Base-by-base conservation (phyloP, 78 protist species). In the Planoprotostelium fungivorum region DNA sequence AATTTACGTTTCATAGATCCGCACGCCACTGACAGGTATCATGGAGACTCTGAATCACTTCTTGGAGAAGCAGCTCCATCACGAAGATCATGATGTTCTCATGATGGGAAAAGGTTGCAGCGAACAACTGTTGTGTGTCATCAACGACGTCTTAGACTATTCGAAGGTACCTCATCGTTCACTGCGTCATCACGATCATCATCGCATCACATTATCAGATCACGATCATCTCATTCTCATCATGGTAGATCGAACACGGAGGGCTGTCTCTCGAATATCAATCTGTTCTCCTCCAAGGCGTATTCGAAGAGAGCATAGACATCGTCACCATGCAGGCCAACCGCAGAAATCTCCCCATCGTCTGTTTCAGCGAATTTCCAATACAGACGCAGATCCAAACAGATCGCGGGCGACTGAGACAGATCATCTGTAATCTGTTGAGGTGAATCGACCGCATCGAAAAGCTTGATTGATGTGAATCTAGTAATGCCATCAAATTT, bases 401-500 rank as follows among this genome's bases (percentile, higher is more conserved):
- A n/a, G n/a, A n/a, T n/a, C n/a, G n/a, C n/a, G n/a, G n/a, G 5
- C 5, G 73, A 51, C 16, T 51, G 73, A 25, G 73, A 51, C 16
- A 5, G 16, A 51, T 16, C 73, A 25, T 5, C 73, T 51, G 73
- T 51, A 5, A 51, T n/a, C n/a, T n/a, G n/a, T n/a, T n/a, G n/a
- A n/a, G n/a, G n/a, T n/a, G n/a, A n/a, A n/a, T n/a, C n/a, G n/a
- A n/a, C n/a, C n/a, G n/a, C n/a, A n/a, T n/a, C n/a, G n/a, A n/a
- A n/a, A n/a, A n/a, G n/a, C n/a, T n/a, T n/a, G n/a, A n/a, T n/a
- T n/a, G n/a, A n/a, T n/a, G n/a, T n/a, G n/a, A n/a, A n/a, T n/a
- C n/a, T n/a, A n/a, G n/a, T n/a, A 91, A 91, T 37, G 89, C 94
- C 0, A 87, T 91, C 0, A 91, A 91, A 25, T 91, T 91, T 37